Evolutionary conservation across 495 filamentous ascomycete species (phyloP).

Genomic region (Podospora pseudocomata): DNA sequence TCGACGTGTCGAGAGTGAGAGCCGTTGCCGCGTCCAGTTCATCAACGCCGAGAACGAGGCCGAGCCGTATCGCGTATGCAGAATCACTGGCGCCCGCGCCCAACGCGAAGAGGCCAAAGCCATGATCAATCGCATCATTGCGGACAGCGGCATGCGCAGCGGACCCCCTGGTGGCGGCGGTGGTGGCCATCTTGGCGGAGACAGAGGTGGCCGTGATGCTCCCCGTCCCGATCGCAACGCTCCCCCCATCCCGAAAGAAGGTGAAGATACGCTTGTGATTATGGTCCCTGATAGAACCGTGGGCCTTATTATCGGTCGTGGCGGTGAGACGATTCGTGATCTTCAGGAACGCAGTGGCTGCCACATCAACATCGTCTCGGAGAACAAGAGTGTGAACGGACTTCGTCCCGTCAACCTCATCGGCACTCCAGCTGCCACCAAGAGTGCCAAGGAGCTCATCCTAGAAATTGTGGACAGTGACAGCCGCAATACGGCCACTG

Average conservation of each 20-base stretch:
- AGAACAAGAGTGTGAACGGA: slow-evolving; percentile 80
- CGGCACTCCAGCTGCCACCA: slow-evolving; percentile 61
- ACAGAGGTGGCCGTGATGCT: slow-evolving; percentile 22
- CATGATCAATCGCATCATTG: slow-evolving; percentile 76
- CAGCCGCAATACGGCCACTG: slow-evolving; percentile 52
- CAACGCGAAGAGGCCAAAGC: slow-evolving; percentile 66
- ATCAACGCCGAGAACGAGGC: slow-evolving; percentile 63
- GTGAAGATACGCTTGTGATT: slow-evolving; percentile 73
- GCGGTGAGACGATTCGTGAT: slow-evolving; percentile 84
- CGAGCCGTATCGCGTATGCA: slow-evolving; percentile 68
- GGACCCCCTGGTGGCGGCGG: slow-evolving; percentile 35
- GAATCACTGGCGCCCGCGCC: slow-evolving; percentile 64
- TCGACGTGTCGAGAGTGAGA: slow-evolving; percentile 70
- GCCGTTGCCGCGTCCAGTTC: slow-evolving; percentile 75
- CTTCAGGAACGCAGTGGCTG: slow-evolving; percentile 80
- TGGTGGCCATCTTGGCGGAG: slow-evolving; percentile 18
- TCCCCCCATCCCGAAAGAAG: slow-evolving; percentile 58
- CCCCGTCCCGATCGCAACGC: slow-evolving; percentile 12
- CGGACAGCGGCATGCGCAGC: slow-evolving; percentile 68
- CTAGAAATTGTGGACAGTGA: slow-evolving; percentile 87
- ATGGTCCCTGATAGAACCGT: slow-evolving; percentile 89
- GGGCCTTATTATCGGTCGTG: slow-evolving; percentile 78
- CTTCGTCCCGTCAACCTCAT: slow-evolving; percentile 82
- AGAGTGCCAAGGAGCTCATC: slow-evolving; percentile 70
- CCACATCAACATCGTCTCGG: slow-evolving; percentile 84